phyloP scores from a whole-genome alignment of 164 flowering plant species.

The Magnolia officinalis region DNA sequence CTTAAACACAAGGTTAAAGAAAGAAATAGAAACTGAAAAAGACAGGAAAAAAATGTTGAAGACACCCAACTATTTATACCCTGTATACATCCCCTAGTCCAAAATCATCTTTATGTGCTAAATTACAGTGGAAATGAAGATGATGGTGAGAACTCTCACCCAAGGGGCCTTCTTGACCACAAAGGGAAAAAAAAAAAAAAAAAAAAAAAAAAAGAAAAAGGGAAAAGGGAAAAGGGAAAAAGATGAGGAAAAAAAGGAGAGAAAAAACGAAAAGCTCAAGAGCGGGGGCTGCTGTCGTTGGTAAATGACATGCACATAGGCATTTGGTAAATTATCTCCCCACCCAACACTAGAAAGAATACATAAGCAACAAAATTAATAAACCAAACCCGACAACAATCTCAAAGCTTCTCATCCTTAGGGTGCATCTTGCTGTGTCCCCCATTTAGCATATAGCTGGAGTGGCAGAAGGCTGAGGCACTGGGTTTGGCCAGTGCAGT shows the following conservation, averaged over 20 bases:
- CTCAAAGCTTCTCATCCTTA: background rate
- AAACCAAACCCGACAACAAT: constrained; percentile 15
- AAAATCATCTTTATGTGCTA: constrained; percentile 50
- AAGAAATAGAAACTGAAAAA: background rate
- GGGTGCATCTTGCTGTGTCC: background rate
- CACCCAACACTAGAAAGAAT: constrained; percentile 23
- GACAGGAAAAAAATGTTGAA: constrained; percentile 1
- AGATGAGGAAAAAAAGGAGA: background rate
- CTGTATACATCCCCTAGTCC: constrained; percentile 44
- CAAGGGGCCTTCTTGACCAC: constrained; percentile 14
- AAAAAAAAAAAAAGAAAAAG: too few relatives aligned
- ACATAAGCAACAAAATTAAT: constrained; percentile 19
- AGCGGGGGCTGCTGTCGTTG: constrained; percentile 15
- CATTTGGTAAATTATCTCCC: constrained; percentile 14
- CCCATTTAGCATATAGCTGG: background rate
- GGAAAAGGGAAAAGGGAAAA: too few relatives aligned
- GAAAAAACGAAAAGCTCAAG: constrained; percentile 12
- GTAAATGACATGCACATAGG: constrained; percentile 6
- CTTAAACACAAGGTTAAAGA: background rate
- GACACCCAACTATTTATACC: constrained; percentile 35
- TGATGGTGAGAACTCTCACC: constrained; percentile 21
- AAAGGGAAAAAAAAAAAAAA: background rate
- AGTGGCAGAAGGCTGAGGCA: constrained; percentile 8
- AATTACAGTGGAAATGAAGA: constrained; percentile 38
- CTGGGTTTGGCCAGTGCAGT: constrained; percentile 13